These are phyloP conservation scores for Millerozyma miso DNA, from an alignment of 805 yeast species.

Conservation along the genomic window DNA sequence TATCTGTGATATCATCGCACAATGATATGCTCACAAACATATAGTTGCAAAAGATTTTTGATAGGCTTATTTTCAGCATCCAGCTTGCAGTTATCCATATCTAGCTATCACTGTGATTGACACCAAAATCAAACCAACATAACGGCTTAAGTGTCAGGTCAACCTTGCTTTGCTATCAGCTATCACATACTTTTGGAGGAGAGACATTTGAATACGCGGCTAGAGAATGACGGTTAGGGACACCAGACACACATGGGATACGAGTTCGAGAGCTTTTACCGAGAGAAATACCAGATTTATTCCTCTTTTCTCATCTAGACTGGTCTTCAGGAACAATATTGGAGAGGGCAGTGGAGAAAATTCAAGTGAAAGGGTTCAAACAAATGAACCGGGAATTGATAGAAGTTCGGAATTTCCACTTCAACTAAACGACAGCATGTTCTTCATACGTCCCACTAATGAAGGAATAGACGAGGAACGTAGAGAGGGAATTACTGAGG, in stretches of 20 bases:
- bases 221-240: background rate
- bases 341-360: background rate
- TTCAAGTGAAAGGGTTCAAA: background rate
- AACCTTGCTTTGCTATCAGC: background rate
- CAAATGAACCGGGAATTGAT: background rate
- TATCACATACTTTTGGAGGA: background rate
- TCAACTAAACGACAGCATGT: conserved; percentile 1
- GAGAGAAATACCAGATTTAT: conserved; percentile 1
- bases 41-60: background rate
- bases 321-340: conserved; percentile 1
- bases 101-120: background rate
- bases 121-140: too few species aligned
- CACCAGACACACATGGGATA: background rate
- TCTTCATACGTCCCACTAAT: background rate
- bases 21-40: background rate
- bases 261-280: background rate
- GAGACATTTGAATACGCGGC: background rate
- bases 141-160: too few species aligned
- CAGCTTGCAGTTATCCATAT: background rate
- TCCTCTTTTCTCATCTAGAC: conserved; percentile 1
- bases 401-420: background rate
- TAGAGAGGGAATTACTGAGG: background rate
- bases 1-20: background rate
- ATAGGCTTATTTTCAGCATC: background rate
- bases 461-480: background rate